Percentiles rank a stretch among this genome's conserved stretches.
phyloP scores from a whole-genome alignment of 2,329 filamentous ascomycete genomes.

The Paramyrothecium roridum region DNA sequence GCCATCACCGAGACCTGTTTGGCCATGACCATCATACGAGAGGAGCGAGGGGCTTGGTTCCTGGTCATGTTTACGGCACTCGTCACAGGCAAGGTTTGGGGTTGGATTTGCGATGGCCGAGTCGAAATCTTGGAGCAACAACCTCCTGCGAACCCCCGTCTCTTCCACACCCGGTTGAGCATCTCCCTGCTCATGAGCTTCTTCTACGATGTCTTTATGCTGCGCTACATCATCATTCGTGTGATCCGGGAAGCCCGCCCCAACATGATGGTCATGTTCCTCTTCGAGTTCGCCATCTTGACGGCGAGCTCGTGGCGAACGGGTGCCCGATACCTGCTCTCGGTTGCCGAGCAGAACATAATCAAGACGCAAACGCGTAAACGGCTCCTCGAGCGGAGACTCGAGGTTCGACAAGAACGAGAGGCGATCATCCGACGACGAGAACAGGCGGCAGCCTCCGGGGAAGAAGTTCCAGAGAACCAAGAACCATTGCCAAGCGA shows the following conservation, averaged over 20 bases:
- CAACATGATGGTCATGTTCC: slow-evolving; percentile 99
- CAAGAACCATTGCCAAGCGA: slow-evolving; percentile 57
- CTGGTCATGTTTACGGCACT: slow-evolving; percentile 93
- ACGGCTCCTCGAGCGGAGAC: slow-evolving; percentile 65
- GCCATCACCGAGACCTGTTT: slow-evolving; percentile 94
- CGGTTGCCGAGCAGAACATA: slow-evolving; percentile 73
- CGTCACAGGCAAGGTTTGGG: slow-evolving; percentile 94
- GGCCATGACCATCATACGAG: slow-evolving; percentile 97
- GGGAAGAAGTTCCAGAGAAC: slow-evolving; percentile 53
- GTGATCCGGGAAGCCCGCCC: slow-evolving; percentile 86
- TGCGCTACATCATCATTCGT: slow-evolving; percentile 76
- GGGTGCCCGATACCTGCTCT: slow-evolving; percentile 72
- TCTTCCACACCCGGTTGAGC: slow-evolving; percentile 83
- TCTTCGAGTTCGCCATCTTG: slow-evolving; percentile 93
- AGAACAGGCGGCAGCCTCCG: slow-evolving; percentile 45
- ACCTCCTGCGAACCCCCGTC: slow-evolving; percentile 78
- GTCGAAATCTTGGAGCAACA: slow-evolving; percentile 96
- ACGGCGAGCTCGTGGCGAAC: slow-evolving; percentile 79
- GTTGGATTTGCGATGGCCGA: slow-evolving; percentile 94
- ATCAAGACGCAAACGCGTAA: slow-evolving; percentile 69
- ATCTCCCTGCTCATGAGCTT: slow-evolving; percentile 77
- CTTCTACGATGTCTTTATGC: slow-evolving; percentile 74
- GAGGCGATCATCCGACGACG: slow-evolving; percentile 48
- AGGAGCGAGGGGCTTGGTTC: slow-evolving; percentile 92
- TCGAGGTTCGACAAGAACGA: slow-evolving; percentile 61